phyloP scores from a whole-genome alignment of 805 yeast genomes.

The Ogataea populi-albae region DNA sequence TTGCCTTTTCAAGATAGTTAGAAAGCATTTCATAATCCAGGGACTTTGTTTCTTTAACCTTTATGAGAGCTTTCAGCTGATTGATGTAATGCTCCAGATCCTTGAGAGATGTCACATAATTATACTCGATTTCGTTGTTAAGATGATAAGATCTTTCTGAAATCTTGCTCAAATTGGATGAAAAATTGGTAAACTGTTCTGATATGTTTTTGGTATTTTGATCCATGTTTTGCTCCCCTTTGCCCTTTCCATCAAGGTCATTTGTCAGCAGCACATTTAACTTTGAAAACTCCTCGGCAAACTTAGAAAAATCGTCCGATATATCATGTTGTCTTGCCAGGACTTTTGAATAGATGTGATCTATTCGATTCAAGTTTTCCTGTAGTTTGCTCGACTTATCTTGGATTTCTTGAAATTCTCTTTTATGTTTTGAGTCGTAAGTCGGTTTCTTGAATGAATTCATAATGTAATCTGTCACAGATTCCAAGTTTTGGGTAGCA shows the following conservation, averaged over 20 bases:
- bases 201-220: slow-evolving; percentile 25
- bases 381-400: slow-evolving; percentile 82
- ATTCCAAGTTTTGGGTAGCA: slow-evolving; percentile 48
- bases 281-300: slow-evolving; percentile 66
- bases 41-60: slow-evolving; percentile 85
- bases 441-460: slow-evolving; percentile 84
- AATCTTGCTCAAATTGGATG: slow-evolving; percentile 39
- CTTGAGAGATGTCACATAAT: slow-evolving; percentile 76
- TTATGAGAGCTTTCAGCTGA: slow-evolving; percentile 65
- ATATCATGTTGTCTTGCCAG: slow-evolving; percentile 71
- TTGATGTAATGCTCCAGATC: slow-evolving; percentile 82
- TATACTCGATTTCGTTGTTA: slow-evolving; percentile 61
- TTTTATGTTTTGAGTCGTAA: slow-evolving; percentile 50
- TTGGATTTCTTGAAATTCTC: slow-evolving; percentile 78
- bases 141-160: slow-evolving; percentile 25
- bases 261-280: slow-evolving; percentile 42
- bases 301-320: slow-evolving; percentile 66
- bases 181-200: slow-evolving; percentile 34
- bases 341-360: slow-evolving; percentile 70
- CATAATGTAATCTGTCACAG: slow-evolving; percentile 86
- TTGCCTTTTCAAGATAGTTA: slow-evolving; percentile 72
- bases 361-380: slow-evolving; percentile 76
- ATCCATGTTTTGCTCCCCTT: slow-evolving; percentile 19
- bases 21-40: slow-evolving; percentile 84
- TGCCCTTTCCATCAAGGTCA: slow-evolving; percentile 32